Base-by-base conservation (phyloP, 2,329 filamentous ascomycete genomes). In the Stagonosporopsis vannaccii region DNA sequence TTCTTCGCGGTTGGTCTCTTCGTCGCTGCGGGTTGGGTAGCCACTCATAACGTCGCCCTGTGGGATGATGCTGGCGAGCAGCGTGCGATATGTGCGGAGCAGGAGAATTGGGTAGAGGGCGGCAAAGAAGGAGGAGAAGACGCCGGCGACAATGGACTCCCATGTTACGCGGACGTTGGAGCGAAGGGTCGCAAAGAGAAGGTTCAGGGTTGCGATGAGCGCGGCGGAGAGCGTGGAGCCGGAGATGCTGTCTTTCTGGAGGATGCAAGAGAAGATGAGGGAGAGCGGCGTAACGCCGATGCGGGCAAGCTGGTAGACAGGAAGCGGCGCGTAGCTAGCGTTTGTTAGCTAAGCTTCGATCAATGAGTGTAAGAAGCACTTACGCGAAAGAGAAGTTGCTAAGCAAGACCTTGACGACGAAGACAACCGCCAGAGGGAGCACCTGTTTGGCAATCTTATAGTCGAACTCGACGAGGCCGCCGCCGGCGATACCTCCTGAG, bases 301-400 rank as follows among this genome's bases (percentile, higher is more conserved):
- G 32, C 82, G 80, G 15, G 81, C 79, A 35, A 84, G 73, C 45
- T 81, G 77, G 67, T 84, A 85, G 48, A 82, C 80, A 20, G 80
- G 78, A 12, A 83, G 76, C 46, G 80, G 78, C 13, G 81, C 78
- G 58, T 84, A 84, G 50, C 79, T 81, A 37, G n/a, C 20, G 6
- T 7, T 2, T 37, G 49, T 68, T 47, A 67, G 65, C 25, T 4
- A 4, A 9, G 26, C 1, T 9, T 5, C 4, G 9, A 11, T n/a
- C 1, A 8, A 3, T 5, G 11, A 13, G n/a, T 19, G 6, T 22
- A 12, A 9, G 33, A 8, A 33, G 7, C 50, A 59, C 78, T 56
- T 75, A 81, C 77, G 82, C 81, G 59, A 83, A 84, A 3, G 81
- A 82, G 51, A 84, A 76, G 67, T 84, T 85, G 61, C 80, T 83